phyloP scores from a whole-genome alignment of 108 stramenopile species.

The Conticribra weissflogii region DNA sequence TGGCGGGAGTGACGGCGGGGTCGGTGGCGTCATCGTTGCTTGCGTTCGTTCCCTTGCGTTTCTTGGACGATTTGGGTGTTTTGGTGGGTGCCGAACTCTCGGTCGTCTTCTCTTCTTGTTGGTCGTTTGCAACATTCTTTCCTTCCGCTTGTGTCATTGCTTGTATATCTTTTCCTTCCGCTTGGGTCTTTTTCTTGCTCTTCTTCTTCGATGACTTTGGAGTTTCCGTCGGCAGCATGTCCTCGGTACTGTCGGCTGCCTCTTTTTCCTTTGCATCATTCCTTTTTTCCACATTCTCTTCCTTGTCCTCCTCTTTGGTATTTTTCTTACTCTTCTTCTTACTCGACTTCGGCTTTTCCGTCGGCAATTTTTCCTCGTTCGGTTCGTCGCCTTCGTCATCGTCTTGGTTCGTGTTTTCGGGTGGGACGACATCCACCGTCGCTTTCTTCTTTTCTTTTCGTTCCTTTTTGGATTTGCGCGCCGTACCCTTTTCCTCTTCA shows the following conservation, averaged over 20 bases:
- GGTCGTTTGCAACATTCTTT: too few relatives aligned
- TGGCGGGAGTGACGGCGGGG: background rate
- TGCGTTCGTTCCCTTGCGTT: conserved; percentile 15
- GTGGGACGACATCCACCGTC: too few relatives aligned
- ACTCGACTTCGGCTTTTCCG: conserved; percentile 2
- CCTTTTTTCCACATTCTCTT: conserved; percentile 8
- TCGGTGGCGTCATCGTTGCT: conserved; percentile 13
- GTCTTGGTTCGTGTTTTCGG: conserved; percentile 13
- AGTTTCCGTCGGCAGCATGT: conserved; percentile 37
- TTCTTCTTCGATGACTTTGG: conserved; percentile 26
- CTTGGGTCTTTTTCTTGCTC: conserved; percentile 1
- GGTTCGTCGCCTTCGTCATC: conserved; percentile 9
- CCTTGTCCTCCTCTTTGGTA: conserved; percentile 4
- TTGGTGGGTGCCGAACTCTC: too few relatives aligned
- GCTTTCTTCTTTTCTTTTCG: conserved; percentile 8
- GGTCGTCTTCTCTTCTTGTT: conserved; percentile 23
- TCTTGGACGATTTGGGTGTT: conserved; percentile 13
- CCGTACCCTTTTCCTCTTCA: too few relatives aligned
- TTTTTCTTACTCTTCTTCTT: background rate
- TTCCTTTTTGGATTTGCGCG: conserved; percentile 39
- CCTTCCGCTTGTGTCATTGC: too few relatives aligned
- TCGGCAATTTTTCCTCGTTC: too few relatives aligned
- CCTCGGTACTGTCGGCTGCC: conserved; percentile 5
- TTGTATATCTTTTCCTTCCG: too few relatives aligned
- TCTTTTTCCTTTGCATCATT: background rate